These are phyloP conservation scores for Solanum lycopersicoides DNA, from an alignment of 257 asterid genomes.

Conservation along the genomic window DNA sequence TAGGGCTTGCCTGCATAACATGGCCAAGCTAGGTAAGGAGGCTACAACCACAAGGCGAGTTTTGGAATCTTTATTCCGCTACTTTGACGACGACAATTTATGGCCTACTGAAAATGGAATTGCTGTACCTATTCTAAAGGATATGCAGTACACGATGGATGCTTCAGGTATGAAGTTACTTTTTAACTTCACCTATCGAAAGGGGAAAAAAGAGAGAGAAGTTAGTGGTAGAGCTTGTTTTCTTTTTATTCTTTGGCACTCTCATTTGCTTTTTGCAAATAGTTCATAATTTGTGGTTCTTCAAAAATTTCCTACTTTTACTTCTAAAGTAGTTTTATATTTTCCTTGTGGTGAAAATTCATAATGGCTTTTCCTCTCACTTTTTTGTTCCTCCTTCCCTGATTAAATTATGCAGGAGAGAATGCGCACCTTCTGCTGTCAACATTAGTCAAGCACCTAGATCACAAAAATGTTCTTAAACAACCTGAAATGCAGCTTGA, in stretches of 20 bases:
- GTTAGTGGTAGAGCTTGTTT: not conserved
- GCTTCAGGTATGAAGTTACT: constrained; percentile 46
- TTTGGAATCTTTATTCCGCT: constrained; percentile 85
- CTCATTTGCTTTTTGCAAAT: not conserved
- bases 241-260: not conserved
- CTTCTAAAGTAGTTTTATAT: not conserved
- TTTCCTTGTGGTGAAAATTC: not conserved
- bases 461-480: constrained; percentile 78
- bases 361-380: not conserved
- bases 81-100: constrained; percentile 62
- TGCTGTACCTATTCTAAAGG: constrained; percentile 84
- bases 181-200: not conserved
- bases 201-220: not conserved
- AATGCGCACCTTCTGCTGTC: constrained; percentile 76
- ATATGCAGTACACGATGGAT: constrained; percentile 87
- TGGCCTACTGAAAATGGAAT: constrained; percentile 68
- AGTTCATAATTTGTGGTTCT: not conserved
- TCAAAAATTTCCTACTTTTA: not conserved
- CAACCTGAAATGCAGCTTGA: constrained; percentile 91
- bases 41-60: constrained; percentile 97
- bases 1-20: constrained; percentile 72
- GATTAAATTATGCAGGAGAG: constrained; percentile 47
- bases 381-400: not conserved
- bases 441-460: constrained; percentile 83
- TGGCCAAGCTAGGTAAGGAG: constrained; percentile 96